Conservation (phyloP, 2,329 filamentous ascomycete genomes). For the Microcyclosporella mali region DNA sequence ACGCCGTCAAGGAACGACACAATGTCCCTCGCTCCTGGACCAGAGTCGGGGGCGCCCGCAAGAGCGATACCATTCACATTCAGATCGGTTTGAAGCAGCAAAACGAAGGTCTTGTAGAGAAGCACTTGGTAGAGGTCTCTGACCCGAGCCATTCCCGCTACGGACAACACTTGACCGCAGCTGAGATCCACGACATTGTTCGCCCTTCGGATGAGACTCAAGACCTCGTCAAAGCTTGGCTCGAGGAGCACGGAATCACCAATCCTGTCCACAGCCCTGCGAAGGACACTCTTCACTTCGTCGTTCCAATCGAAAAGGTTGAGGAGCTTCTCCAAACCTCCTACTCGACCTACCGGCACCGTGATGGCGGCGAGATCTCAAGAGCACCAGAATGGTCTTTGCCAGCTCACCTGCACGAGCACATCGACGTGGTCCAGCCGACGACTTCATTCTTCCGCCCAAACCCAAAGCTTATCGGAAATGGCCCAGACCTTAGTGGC, state of each 20-base stretch:
- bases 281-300: constrained; percentile 53
- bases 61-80: constrained; percentile 46
- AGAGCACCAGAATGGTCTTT: constrained; percentile 54
- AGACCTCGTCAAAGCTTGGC: constrained; percentile 51
- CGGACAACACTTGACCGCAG: constrained; percentile 46
- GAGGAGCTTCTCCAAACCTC: constrained; percentile 50
- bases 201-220: constrained; percentile 48
- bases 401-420: constrained; percentile 50
- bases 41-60: constrained; percentile 42
- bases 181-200: constrained; percentile 50
- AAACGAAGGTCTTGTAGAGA: constrained; percentile 50
- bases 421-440: constrained; percentile 56
- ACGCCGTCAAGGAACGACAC: constrained; percentile 53
- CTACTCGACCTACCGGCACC: constrained; percentile 48
- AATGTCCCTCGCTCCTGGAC: constrained; percentile 48
- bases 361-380: constrained; percentile 43
- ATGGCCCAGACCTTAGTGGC: constrained; percentile 5
- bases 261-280: constrained; percentile 44
- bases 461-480: constrained; percentile 18
- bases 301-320: constrained; percentile 46
- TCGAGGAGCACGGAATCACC: constrained; percentile 48
- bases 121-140: constrained; percentile 50
- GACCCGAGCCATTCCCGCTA: constrained; percentile 50
- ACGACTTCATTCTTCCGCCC: constrained; percentile 54
- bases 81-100: constrained; percentile 55